Conservation (phyloP, 139 green algal species). For the Tetradesmus obliquus region DNA sequence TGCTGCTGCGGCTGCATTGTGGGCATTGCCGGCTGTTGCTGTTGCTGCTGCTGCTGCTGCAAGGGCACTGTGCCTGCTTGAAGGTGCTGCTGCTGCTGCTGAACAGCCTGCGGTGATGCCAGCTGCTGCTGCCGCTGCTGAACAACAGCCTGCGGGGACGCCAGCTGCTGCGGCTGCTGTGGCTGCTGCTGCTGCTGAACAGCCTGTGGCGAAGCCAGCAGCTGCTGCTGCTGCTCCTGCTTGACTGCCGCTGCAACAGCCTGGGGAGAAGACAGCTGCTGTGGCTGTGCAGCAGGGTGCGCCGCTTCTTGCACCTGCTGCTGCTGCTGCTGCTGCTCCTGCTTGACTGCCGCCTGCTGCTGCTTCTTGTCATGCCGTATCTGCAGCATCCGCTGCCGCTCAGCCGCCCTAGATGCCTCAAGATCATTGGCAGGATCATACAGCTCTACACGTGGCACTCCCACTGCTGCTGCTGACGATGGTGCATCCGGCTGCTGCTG, state of each 20-base stretch:
- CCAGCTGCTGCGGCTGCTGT: not conserved
- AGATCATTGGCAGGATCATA: not conserved
- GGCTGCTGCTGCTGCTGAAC: not conserved
- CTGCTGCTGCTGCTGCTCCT: not conserved
- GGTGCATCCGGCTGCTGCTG: not conserved
- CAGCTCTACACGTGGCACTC: constrained; percentile 5
- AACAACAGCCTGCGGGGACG: not conserved
- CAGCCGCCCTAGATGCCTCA: not conserved
- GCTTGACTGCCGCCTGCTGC: not conserved
- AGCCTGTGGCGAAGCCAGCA: not conserved
- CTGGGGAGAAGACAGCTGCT: not conserved
- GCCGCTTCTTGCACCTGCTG: not conserved
- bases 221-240: not conserved
- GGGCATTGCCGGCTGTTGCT: not conserved
- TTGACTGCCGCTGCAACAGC: not conserved
- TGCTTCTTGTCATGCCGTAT: not conserved
- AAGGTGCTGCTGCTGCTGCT: not conserved
- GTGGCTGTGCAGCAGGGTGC: not conserved
- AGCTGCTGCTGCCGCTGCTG: constrained; percentile 22
- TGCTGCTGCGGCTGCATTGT: not conserved
- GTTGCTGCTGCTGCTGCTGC: not conserved
- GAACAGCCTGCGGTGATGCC: not conserved
- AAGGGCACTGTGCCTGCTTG: not conserved
- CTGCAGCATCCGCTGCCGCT: constrained; percentile 29
- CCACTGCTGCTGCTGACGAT: not conserved